These are phyloP conservation scores for Wickerhamiella parazyma DNA, from an alignment of 805 yeast genomes.

Conservation along the genomic window DNA sequence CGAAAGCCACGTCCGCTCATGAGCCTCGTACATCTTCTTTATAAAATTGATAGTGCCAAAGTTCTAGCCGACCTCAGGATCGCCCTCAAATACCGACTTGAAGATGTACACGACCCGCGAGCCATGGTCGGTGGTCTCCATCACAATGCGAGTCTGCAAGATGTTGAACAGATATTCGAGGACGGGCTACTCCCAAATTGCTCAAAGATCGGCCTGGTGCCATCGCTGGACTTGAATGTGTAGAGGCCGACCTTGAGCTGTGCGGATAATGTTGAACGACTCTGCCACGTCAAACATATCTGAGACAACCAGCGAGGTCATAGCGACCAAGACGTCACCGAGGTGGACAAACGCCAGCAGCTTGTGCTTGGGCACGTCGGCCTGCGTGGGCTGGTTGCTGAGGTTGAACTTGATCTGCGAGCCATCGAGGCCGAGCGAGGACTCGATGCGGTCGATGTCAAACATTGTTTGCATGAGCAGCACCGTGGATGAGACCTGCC, in stretches of 20 bases:
- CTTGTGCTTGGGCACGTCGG: slow-evolving; percentile 19
- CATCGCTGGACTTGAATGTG: slow-evolving; percentile 33
- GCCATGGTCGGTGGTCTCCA: slow-evolving; percentile 58
- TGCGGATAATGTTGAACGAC: slow-evolving; percentile 16
- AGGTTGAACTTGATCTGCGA: slow-evolving; percentile 38
- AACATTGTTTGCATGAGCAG: slow-evolving; percentile 57
- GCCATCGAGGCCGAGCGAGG: slow-evolving; percentile 65
- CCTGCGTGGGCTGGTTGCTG: slow-evolving; percentile 49
- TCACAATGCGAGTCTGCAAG: slow-evolving; percentile 59
- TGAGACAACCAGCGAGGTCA: slow-evolving; percentile 78
- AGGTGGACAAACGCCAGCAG: background rate
- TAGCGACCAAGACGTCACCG: slow-evolving; percentile 36
- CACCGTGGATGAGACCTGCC: slow-evolving; percentile 43
- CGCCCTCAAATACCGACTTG: slow-evolving; percentile 68
- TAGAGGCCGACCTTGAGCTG: slow-evolving; percentile 57
- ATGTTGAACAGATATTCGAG: slow-evolving; percentile 55
- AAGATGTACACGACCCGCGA: slow-evolving; percentile 49
- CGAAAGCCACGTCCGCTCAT: slow-evolving; percentile 25
- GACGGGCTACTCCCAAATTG: background rate
- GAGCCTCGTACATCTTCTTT: slow-evolving; percentile 83
- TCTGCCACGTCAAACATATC: slow-evolving; percentile 66
- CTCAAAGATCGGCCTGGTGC: slow-evolving; percentile 30
- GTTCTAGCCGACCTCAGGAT: slow-evolving; percentile 88
- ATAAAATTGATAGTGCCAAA: slow-evolving; percentile 81
- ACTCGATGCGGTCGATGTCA: slow-evolving; percentile 41